phyloP scores from a whole-genome alignment of 805 yeast species.

The Nakazawaea ambrosiae region DNA sequence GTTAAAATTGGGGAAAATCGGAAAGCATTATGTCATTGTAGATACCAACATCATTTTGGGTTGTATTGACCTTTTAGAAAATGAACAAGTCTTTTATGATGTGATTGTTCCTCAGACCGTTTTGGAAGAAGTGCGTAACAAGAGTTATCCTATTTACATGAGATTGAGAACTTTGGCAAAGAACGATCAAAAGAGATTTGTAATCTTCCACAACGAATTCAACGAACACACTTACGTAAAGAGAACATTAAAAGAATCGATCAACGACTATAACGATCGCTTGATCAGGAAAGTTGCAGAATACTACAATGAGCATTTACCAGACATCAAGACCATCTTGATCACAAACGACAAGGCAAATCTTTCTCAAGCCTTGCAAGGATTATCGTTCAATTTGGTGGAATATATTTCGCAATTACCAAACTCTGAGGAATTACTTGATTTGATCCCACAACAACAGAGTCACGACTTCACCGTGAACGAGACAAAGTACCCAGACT shows the following conservation, averaged over 20 bases:
- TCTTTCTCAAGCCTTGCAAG: constrained; percentile 44
- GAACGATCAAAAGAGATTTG: constrained; percentile 72
- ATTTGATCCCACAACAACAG: constrained; percentile 59
- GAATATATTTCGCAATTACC: constrained; percentile 69
- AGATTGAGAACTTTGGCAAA: constrained; percentile 74
- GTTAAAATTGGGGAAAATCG: constrained; percentile 33
- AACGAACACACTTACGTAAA: constrained; percentile 59
- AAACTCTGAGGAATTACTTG: constrained; percentile 67
- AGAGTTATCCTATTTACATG: constrained; percentile 82
- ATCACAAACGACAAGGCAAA: constrained; percentile 78
- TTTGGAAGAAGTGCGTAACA: constrained; percentile 84
- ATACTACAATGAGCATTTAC: constrained; percentile 69
- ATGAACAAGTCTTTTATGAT: constrained; percentile 68
- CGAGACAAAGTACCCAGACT: constrained; percentile 66
- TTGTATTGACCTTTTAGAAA: constrained; percentile 87
- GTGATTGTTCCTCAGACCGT: constrained; percentile 95
- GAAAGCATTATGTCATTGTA: constrained; percentile 73
- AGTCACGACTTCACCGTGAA: constrained; percentile 24
- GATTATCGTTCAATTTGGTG: constrained; percentile 49
- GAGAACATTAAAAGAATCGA: constrained; percentile 59
- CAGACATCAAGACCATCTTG: constrained; percentile 41
- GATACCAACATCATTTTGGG: constrained; percentile 86
- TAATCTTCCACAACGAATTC: constrained; percentile 92
- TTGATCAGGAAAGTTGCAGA: constrained; percentile 71
- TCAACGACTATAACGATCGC: constrained; percentile 87